A percentile compares a stretch with the other conserved stretches of the same genome.
Evolutionary conservation across 2,329 filamentous ascomycete species (phyloP).

Genomic region (Claviceps sp.): DNA sequence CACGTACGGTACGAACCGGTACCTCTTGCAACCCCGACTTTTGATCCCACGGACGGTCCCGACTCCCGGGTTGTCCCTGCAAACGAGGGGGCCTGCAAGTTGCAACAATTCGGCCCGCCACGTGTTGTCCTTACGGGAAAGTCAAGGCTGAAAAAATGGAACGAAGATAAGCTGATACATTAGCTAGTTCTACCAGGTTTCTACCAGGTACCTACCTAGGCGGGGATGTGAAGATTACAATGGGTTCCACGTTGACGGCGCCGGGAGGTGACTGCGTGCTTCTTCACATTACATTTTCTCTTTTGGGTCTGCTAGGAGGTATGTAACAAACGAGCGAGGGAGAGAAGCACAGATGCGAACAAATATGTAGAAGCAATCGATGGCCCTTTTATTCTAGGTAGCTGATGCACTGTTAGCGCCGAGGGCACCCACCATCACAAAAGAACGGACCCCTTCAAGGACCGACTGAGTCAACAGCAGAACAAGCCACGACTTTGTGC

Average conservation of each 20-base stretch:
- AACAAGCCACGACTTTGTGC: constrained; percentile 3
- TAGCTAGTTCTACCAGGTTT: too few relatives aligned
- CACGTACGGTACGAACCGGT: not conserved
- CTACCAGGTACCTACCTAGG: too few relatives aligned
- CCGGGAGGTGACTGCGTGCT: too few relatives aligned
- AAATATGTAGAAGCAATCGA: too few relatives aligned
- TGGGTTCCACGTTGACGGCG: too few relatives aligned
- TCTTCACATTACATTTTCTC: too few relatives aligned
- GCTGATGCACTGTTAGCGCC: not conserved
- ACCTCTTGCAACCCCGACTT: not conserved
- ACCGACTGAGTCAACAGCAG: constrained; percentile 1
- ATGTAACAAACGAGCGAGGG: too few relatives aligned
- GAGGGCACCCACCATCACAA: not conserved
- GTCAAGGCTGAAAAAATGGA: not conserved
- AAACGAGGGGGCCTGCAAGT: not conserved
- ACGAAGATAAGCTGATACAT: too few relatives aligned
- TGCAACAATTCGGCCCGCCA: not conserved
- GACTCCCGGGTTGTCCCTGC: not conserved
- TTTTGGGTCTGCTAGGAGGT: too few relatives aligned
- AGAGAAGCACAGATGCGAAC: too few relatives aligned
- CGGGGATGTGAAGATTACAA: too few relatives aligned
- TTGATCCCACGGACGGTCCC: not conserved
- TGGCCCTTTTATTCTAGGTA: too few relatives aligned
- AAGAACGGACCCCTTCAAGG: not conserved
- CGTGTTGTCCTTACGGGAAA: not conserved